These are phyloP conservation scores for Pythium angustatum DNA, from an alignment of 352 stramenopile species.

Conservation along the genomic window DNA sequence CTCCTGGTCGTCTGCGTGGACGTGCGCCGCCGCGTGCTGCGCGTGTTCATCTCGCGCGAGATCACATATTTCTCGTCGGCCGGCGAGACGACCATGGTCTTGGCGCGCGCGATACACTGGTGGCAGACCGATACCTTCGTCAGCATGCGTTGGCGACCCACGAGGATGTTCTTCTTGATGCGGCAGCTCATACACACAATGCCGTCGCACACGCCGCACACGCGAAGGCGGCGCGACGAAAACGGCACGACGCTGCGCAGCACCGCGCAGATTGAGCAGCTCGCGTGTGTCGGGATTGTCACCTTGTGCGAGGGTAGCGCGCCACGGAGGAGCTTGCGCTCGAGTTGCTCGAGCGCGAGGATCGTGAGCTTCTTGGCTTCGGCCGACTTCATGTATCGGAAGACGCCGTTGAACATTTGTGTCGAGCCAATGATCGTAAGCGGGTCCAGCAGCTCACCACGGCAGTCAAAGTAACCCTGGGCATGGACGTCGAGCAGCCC, in stretches of 20 bases:
- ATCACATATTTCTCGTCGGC: constrained; percentile 25
- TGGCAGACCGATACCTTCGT: constrained; percentile 38
- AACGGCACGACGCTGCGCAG: constrained; percentile 20
- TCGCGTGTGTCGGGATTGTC: not conserved
- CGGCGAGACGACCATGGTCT: constrained; percentile 30
- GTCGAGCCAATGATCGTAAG: constrained; percentile 19
- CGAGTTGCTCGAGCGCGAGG: constrained; percentile 29
- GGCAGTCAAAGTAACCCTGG: constrained; percentile 46
- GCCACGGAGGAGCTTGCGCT: constrained; percentile 20
- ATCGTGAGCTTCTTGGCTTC: constrained; percentile 60
- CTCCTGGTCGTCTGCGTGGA: too few relatives aligned
- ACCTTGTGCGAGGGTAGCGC: constrained; percentile 4
- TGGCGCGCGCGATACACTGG: constrained; percentile 41
- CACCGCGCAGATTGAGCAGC: constrained; percentile 26
- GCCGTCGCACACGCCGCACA: constrained; percentile 47
- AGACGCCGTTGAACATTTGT: constrained; percentile 39
- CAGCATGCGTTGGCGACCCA: constrained; percentile 23
- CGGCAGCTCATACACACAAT: constrained; percentile 50
- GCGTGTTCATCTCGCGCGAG: constrained; percentile 18
- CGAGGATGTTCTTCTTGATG: constrained; percentile 50
- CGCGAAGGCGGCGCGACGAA: constrained; percentile 7
- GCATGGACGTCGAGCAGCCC: constrained; percentile 49
- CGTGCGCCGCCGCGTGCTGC: not conserved
- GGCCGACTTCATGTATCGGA: constrained; percentile 44
- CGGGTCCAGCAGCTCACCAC: constrained; percentile 31